Evolutionary conservation across 106 monocot genomes (phyloP).

Genomic region (Narthecium ossifragum): DNA sequence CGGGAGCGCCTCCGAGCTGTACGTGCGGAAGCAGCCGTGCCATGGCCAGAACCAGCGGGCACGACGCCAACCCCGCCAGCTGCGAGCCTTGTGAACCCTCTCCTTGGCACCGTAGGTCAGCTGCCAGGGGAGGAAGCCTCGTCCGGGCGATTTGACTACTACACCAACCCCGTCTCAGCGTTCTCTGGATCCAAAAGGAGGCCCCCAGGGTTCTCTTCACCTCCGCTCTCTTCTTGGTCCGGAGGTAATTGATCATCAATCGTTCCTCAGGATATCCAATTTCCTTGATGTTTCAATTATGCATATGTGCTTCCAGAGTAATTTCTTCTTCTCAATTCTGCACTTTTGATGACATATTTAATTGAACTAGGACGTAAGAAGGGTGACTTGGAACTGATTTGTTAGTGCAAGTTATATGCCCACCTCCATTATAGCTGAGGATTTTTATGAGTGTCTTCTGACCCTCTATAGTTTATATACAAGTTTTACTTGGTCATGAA

Average conservation of each 20-base stretch:
- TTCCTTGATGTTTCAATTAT: no score
- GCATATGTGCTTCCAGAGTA: no score
- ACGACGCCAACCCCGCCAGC: not conserved
- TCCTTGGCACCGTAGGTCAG: not conserved
- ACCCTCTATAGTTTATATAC: no score
- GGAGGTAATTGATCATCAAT: not conserved
- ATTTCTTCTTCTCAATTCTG: no score
- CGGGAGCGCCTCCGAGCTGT: constrained; percentile 21
- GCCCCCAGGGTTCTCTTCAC: not conserved
- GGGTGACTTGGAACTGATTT: no score
- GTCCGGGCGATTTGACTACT: constrained; percentile 34
- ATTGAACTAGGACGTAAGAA: no score
- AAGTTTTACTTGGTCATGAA: no score
- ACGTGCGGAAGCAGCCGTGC: constrained; percentile 10
- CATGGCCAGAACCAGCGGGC: not conserved
- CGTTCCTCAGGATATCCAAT: no score
- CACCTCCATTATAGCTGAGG: no score
- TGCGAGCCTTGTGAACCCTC: constrained; percentile 16
- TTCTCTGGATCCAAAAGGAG: constrained; percentile 28
- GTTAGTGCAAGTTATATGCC: no score
- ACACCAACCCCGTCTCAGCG: constrained; percentile 36
- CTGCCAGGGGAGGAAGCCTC: not conserved
- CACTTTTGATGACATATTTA: no score
- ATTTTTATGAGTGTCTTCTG: no score
- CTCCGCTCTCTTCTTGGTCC: not conserved